Base-by-base conservation (phyloP, 306 rosid genomes). In the Castanea mollissima region DNA sequence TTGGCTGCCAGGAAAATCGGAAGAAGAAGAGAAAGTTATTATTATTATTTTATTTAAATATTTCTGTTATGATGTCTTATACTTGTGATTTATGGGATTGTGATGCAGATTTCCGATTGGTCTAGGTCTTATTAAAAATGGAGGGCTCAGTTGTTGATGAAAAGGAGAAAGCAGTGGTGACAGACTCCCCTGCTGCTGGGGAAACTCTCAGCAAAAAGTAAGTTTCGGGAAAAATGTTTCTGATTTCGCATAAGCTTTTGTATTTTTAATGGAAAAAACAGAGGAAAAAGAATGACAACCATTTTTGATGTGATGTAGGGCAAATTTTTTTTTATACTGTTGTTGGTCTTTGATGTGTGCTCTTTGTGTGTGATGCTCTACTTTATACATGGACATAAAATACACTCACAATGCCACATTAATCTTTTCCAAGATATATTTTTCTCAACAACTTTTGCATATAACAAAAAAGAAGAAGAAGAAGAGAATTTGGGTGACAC, bases 171-270 rank as follows among this genome's bases (percentile, higher is more conserved):
- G 78, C 44, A 6, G 46, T 79, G 35, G 57, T 54, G 1, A 5
- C 83, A 77, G 85, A 78, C 32, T 23, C 84, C 29, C 8, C 69
- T 23, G 38, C 29, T 31, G 29, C 85, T 10, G 89, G 71, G 16
- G 88, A 78, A 74, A 55, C 80, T 46, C 12, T 71, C 3, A 89
- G 88, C 88, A 89, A 89, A 73, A 89, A 84, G 92, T 89, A 78
- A 58, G 87, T 69, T 35, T 4, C 9, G n/a, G 2, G 2, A 21
- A n/a, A 2, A 29, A 1, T 34, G 29, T 9, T 63, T 51, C 6
- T 51, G 12, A 52, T 41, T 57, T 6, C 27, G 21, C 4, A n/a
- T 20, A 41, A 44, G 20, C 60, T 23, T 71, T 46, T 74, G 73
- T 73, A 4, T 63, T 57, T 65, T 73, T 73, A 25, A 41, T 23